phyloP scores from a whole-genome alignment of 1,284 basidiomycete genomes.

The Vanrija humicola region DNA sequence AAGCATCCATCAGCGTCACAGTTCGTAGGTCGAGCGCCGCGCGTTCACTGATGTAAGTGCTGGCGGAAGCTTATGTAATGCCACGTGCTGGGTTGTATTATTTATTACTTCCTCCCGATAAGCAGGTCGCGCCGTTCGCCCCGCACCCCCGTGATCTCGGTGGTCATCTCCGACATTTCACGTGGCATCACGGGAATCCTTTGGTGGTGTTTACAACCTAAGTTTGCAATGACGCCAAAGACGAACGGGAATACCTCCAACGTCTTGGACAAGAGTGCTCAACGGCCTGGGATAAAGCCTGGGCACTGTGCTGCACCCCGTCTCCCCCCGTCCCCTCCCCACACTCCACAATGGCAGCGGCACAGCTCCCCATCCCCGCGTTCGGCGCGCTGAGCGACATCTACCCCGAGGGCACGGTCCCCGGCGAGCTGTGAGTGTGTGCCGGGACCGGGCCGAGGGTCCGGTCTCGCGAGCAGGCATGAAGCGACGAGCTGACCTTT shows the following conservation, averaged over 20 bases:
- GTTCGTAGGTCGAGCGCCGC: too few species aligned
- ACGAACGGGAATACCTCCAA: background rate
- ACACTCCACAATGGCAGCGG: conserved; percentile 38
- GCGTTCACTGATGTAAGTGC: too few species aligned
- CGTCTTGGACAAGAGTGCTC: background rate
- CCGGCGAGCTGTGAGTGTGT: conserved; percentile 56
- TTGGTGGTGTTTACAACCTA: too few species aligned
- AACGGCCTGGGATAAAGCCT: background rate
- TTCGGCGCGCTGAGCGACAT: conserved; percentile 61
- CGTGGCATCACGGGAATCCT: background rate
- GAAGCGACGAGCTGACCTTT: background rate
- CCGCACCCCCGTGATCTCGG: background rate
- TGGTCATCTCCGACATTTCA: background rate
- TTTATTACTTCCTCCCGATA: background rate
- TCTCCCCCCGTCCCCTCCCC: background rate
- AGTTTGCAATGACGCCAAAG: too few species aligned
- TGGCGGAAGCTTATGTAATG: too few species aligned
- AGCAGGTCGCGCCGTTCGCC: too few species aligned
- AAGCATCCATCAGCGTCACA: too few species aligned
- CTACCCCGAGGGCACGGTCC: conserved; percentile 54
- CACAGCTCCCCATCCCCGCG: conserved; percentile 61
- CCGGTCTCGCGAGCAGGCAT: background rate
- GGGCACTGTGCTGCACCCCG: background rate
- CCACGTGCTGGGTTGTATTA: too few species aligned
- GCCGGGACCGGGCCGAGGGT: background rate